These are phyloP conservation scores for Aspergillus saccharolyticus DNA, from an alignment of 495 filamentous ascomycete genomes.

Conservation along the genomic window DNA sequence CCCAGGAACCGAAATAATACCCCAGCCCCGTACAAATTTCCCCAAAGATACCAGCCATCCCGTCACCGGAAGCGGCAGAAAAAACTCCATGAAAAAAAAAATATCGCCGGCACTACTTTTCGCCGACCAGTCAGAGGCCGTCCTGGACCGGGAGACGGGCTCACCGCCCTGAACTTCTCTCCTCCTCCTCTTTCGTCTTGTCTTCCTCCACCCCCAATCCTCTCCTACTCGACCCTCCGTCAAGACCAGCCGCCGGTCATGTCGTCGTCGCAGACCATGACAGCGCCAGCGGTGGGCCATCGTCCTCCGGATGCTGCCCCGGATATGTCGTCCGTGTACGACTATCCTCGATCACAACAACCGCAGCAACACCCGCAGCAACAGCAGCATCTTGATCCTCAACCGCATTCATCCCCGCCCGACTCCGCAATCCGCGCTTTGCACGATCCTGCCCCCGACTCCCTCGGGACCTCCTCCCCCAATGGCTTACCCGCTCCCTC, in stretches of 20 bases:
- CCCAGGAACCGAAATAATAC: background rate
- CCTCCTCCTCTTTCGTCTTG: constrained; percentile 27
- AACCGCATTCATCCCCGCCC: constrained; percentile 32
- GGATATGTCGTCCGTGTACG: constrained; percentile 36
- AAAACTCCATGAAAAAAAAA: constrained; percentile 17
- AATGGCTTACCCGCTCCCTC: constrained; percentile 29
- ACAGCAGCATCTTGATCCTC: constrained; percentile 20
- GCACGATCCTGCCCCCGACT: constrained; percentile 42
- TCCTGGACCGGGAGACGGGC: constrained; percentile 18
- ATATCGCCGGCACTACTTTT: constrained; percentile 24
- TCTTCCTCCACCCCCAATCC: constrained; percentile 21
- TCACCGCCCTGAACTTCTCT: constrained; percentile 11
- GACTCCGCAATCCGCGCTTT: constrained; percentile 44
- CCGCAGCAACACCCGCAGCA: constrained; percentile 12
- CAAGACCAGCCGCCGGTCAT: constrained; percentile 36
- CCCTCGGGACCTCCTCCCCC: constrained; percentile 18
- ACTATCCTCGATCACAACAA: constrained; percentile 34
- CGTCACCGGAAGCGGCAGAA: constrained; percentile 5
- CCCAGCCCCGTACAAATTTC: background rate
- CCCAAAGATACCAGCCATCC: background rate
- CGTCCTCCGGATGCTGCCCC: constrained; percentile 44
- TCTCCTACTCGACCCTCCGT: constrained; percentile 17
- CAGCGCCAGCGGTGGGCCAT: constrained; percentile 50
- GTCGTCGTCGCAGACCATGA: constrained; percentile 55
- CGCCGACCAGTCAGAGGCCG: constrained; percentile 8